Evolutionary conservation across 2,329 filamentous ascomycete genomes (phyloP).

Genomic region (Pestalotiopsis sp.): DNA sequence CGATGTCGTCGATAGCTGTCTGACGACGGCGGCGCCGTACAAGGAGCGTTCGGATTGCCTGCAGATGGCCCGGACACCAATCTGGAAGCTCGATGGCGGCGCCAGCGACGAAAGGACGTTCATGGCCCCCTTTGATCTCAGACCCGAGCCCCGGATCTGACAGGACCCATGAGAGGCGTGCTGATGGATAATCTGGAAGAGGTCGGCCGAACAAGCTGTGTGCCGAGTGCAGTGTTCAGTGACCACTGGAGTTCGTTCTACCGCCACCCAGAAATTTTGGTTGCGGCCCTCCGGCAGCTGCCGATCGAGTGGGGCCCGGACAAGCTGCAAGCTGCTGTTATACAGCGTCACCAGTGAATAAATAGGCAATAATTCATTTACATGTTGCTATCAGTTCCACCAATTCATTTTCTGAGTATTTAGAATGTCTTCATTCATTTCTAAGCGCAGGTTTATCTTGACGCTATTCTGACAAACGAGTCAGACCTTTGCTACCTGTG

Average conservation of each 20-base stretch:
- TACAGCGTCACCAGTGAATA: neutral
- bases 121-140: constrained; percentile 28
- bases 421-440: neutral
- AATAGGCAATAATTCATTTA: neutral
- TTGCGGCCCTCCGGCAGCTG: neutral
- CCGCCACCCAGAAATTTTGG: neutral
- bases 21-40: constrained; percentile 17
- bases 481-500: no score
- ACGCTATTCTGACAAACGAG: no score
- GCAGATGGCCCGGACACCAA: constrained; percentile 31
- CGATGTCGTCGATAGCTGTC: constrained; percentile 23
- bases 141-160: constrained; percentile 18
- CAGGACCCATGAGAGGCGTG: constrained; percentile 11
- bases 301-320: neutral
- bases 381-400: neutral
- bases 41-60: constrained; percentile 25
- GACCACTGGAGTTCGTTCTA: neutral
- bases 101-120: constrained; percentile 27
- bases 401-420: neutral
- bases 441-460: no score
- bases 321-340: neutral
- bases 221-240: neutral
- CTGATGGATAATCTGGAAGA: neutral
- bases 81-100: constrained; percentile 30
- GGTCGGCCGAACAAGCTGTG: neutral